Evolutionary conservation across 225 moss, liverwort and hornwort genomes (phyloP).

Genomic region (Physcomitrium patens): DNA sequence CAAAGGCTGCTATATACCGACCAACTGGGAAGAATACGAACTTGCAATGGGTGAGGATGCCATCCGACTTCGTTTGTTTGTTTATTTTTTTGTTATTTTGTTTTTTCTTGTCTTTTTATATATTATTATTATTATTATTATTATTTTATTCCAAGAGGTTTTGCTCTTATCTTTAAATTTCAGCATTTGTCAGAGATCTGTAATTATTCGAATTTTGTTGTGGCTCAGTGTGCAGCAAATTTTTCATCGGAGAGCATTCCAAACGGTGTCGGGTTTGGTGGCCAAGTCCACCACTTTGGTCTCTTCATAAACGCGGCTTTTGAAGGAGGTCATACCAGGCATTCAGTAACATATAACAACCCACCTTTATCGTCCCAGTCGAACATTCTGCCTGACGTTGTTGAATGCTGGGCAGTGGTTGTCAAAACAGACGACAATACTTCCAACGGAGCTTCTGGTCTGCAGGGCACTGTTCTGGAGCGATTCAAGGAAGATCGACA

Average conservation of each 20-base stretch:
- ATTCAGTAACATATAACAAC: conserved; percentile 86
- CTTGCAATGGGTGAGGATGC: conserved; percentile 82
- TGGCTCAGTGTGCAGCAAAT: conserved; percentile 78
- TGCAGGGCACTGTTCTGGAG: conserved; percentile 83
- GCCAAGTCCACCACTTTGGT: conserved; percentile 96
- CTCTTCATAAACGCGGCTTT: conserved; percentile 80
- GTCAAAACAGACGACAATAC: conserved; percentile 43
- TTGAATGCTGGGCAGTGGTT: conserved; percentile 96
- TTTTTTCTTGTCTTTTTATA: too few relatives aligned
- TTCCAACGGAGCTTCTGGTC: conserved; percentile 40
- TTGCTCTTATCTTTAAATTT: background rate
- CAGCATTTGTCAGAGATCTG: background rate
- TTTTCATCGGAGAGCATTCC: conserved; percentile 86
- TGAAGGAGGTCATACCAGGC: conserved; percentile 78
- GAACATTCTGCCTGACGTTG: conserved; percentile 58
- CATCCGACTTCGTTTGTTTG: conserved; percentile 14
- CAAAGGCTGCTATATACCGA: conserved; percentile 65
- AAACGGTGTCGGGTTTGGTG: conserved; percentile 94
- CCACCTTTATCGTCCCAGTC: conserved; percentile 60
- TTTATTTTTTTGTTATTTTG: too few relatives aligned
- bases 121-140: too few relatives aligned
- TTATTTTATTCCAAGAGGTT: background rate
- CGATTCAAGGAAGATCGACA: conserved; percentile 94
- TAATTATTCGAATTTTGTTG: background rate
- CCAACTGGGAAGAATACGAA: conserved; percentile 85